Percentiles rank a stretch among this genome's conserved stretches.
Evolutionary conservation across 2,329 filamentous ascomycete species (phyloP).

Genomic region (Chrysoporthe austroafricana): DNA sequence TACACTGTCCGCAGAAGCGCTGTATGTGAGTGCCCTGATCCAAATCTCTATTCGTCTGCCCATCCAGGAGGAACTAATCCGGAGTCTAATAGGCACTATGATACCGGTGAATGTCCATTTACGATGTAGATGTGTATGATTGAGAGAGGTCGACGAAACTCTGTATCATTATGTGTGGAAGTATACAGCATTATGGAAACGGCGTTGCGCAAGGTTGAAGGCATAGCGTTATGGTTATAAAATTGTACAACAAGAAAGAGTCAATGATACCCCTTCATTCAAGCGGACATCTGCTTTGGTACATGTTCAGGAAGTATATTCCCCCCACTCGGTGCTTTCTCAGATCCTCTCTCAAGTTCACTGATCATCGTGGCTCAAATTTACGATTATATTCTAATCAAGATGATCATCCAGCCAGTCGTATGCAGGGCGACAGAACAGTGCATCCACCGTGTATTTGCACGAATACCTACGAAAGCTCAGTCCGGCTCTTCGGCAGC

Average conservation of each 20-base stretch:
- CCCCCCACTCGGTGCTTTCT: too few species aligned
- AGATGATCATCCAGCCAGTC: too few species aligned
- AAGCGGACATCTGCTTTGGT: too few species aligned
- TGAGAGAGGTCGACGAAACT: neutral
- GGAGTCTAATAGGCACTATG: conserved; percentile 9
- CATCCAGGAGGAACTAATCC: neutral
- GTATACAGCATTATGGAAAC: neutral
- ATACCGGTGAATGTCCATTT: conserved; percentile 11
- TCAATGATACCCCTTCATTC: neutral
- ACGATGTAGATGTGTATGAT: conserved; percentile 7
- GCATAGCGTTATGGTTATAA: neutral
- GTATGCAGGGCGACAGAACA: too few species aligned
- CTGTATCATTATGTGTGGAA: neutral
- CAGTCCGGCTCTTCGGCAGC: neutral
- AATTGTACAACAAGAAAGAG: neutral
- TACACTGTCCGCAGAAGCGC: conserved; percentile 23
- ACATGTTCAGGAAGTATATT: too few species aligned
- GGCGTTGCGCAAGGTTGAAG: neutral
- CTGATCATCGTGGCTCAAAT: too few species aligned
- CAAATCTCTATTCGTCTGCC: neutral
- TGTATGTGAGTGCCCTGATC: conserved; percentile 20
- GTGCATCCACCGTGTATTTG: too few species aligned
- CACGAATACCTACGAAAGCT: neutral
- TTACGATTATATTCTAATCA: too few species aligned
- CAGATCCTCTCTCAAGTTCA: too few species aligned